Evolutionary conservation across 768 basidiomycete species (phyloP).

Genomic region (Tulasnella sp.): DNA sequence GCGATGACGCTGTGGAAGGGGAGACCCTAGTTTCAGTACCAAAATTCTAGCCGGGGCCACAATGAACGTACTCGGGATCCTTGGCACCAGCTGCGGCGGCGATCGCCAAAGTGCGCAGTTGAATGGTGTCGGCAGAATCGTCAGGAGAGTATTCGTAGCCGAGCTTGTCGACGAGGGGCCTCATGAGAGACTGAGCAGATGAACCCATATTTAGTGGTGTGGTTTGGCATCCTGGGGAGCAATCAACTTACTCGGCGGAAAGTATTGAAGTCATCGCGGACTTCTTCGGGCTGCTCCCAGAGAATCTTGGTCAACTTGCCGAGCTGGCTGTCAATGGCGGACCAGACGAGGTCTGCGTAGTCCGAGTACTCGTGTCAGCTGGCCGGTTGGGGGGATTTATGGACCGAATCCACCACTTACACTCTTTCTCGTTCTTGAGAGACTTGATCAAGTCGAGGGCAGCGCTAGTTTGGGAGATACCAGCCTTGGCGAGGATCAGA

Average conservation of each 20-base stretch:
- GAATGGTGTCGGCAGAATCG: constrained; percentile 64
- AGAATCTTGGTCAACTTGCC: constrained; percentile 56
- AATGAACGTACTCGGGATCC: constrained; percentile 35
- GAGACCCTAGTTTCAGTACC: constrained; percentile 28
- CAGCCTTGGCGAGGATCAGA: constrained; percentile 74
- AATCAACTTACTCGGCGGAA: constrained; percentile 52
- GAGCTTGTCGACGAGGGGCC: constrained; percentile 69
- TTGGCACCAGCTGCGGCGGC: constrained; percentile 49
- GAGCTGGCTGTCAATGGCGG: constrained; percentile 59
- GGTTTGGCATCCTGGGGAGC: neutral
- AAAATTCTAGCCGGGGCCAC: neutral
- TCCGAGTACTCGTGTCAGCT: constrained; percentile 12
- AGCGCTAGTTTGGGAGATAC: constrained; percentile 69
- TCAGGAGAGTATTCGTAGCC: constrained; percentile 67
- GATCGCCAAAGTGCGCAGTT: constrained; percentile 73
- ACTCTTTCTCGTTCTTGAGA: constrained; percentile 71
- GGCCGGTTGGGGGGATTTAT: constrained; percentile 24
- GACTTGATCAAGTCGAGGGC: constrained; percentile 67
- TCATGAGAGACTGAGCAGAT: constrained; percentile 41
- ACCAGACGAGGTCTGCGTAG: constrained; percentile 74
- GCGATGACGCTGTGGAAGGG: too few species aligned
- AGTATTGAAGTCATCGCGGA: constrained; percentile 50
- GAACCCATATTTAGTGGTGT: neutral
- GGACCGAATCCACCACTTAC: constrained; percentile 42
- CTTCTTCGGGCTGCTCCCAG: constrained; percentile 70